A percentile compares a stretch with the other conserved stretches of the same genome.
These are phyloP conservation scores for Entophlyctis luteolus DNA, from an alignment of 192 early-diverging fungal species.

Conservation along the genomic window DNA sequence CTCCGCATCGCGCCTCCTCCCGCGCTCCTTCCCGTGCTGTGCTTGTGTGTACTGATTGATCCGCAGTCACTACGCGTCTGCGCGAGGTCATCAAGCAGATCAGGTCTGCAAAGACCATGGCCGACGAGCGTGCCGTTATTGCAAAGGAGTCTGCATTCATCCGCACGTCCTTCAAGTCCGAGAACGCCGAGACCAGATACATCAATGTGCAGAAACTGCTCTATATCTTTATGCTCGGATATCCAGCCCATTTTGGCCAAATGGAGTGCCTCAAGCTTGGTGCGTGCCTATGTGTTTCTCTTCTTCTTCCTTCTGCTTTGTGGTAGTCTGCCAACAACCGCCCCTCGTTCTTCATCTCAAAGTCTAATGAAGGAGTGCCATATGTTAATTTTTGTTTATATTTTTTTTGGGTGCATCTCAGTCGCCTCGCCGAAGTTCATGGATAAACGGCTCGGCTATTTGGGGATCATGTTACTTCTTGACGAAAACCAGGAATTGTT, in stretches of 20 bases:
- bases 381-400: not conserved
- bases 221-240: slow-evolving; percentile 98
- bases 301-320: not conserved
- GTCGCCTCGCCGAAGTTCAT: slow-evolving; percentile 89
- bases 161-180: slow-evolving; percentile 95
- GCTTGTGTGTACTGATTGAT: too few species aligned
- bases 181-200: slow-evolving; percentile 84
- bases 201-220: slow-evolving; percentile 95
- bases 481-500: slow-evolving; percentile 97
- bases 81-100: slow-evolving; percentile 97
- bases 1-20: not conserved
- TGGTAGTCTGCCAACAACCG: not conserved
- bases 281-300: slow-evolving; percentile 19
- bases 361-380: too few species aligned
- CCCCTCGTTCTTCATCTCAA: too few species aligned
- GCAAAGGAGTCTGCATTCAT: slow-evolving; percentile 93
- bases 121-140: slow-evolving; percentile 97
- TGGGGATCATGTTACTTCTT: slow-evolving; percentile 94
- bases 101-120: slow-evolving; percentile 94
- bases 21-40: not conserved
- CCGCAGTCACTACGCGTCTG: slow-evolving; percentile 37
- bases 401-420: not conserved
- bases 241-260: slow-evolving; percentile 98
- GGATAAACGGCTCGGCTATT: slow-evolving; percentile 97
- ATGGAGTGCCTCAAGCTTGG: slow-evolving; percentile 96